Evolutionary conservation across 1,284 basidiomycete species (phyloP), one percentile per base, ranked within the genome.

Genomic region (Leccinum laetum): DNA sequence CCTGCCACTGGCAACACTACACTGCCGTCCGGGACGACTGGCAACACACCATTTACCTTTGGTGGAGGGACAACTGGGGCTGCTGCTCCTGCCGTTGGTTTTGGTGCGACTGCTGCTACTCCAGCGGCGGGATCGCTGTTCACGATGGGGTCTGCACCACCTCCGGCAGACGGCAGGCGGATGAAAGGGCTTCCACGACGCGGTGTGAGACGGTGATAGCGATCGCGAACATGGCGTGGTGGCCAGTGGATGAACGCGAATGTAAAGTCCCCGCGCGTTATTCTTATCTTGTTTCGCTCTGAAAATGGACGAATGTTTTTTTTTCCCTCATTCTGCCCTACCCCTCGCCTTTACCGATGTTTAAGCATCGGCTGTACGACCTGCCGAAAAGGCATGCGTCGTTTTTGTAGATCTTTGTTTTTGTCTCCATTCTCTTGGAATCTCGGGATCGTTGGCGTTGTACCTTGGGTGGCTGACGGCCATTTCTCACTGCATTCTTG

Each of bases 131-230:
- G 79, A 39, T 73, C 81, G 3, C 65, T 88, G 46, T 88, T 88
- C 67, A 88, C 85, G 7, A 87, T 88, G 67, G 86, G 86, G 26
- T 76, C 86, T 37, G 79, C 81, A 11, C 81, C 86, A 13, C 69
- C 77, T 5, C 71, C 77, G 6, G 67, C 73, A n/a, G 73, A 77
- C 37, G 70, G 73, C 57, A 80, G 87, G 55, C 79, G 79, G 62
- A 83, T 87, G 49, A 86, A 84, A 77, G 85, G 83, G 62, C 75
- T 89, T 65, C 87, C 87, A 29, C 83, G 73, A 60, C 77, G 75
- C 5, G 76, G 77, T 41, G 70, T 18, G 57, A 77, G 74, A 65
- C 76, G 75, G 57, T 67, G 56, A 74, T 41, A 57, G 21, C 57
- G 58, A 63, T 60, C 39, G 29, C 58, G 39, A 65, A 58, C 44